phyloP scores from a whole-genome alignment of 2,329 filamentous ascomycete genomes.

The Karstenula rhodostoma region DNA sequence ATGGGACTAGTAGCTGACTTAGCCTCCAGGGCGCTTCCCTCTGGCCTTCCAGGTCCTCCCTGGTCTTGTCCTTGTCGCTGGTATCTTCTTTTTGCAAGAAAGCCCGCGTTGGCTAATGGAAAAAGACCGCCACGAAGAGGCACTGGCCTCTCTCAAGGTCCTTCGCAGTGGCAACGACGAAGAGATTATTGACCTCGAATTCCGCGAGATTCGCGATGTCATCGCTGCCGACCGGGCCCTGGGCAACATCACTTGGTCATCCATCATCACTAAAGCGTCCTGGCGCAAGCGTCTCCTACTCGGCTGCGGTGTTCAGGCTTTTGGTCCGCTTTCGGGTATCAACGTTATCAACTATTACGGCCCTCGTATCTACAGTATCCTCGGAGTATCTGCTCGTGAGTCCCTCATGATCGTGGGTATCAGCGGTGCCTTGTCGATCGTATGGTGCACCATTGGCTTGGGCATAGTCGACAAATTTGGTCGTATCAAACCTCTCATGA shows the following conservation, averaged over 20 bases:
- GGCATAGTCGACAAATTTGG: conserved; percentile 57
- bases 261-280: conserved; percentile 53
- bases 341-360: conserved; percentile 58
- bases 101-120: conserved; percentile 68
- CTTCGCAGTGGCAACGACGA: conserved; percentile 29
- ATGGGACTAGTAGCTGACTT: conserved; percentile 6
- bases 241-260: conserved; percentile 51
- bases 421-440: conserved; percentile 58
- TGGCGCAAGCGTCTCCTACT: conserved; percentile 58
- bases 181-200: conserved; percentile 31
- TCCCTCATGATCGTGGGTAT: conserved; percentile 62
- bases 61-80: conserved; percentile 51
- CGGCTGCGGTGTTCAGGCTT: conserved; percentile 59
- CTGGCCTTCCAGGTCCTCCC: conserved; percentile 56
- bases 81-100: conserved; percentile 64
- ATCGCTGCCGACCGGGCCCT: conserved; percentile 36
- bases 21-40: conserved; percentile 44
- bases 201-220: conserved; percentile 33
- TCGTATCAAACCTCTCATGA: conserved; percentile 59
- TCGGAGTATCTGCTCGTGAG: conserved; percentile 55
- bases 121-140: conserved; percentile 62
- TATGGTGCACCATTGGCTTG: conserved; percentile 59
- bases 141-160: conserved; percentile 28
- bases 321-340: conserved; percentile 58
- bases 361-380: conserved; percentile 53